phyloP scores from a whole-genome alignment of 257 asterid species.

The Anisodus tanguticus region DNA sequence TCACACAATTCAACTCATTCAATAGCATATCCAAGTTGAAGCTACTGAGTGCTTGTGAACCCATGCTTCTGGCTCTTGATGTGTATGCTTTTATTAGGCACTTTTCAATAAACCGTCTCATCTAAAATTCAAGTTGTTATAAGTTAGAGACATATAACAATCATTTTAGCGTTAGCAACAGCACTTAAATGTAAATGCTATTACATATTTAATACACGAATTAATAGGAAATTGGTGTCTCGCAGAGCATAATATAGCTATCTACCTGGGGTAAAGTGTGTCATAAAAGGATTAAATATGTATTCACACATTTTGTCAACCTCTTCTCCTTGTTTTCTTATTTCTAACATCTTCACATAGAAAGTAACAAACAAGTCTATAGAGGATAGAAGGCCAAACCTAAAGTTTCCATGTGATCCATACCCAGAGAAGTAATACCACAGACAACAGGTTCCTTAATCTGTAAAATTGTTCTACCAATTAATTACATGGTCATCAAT shows the following conservation, averaged over 20 bases:
- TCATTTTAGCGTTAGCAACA: constrained; percentile 12
- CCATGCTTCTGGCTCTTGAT: neutral
- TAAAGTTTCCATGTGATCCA: constrained; percentile 93
- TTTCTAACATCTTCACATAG: neutral
- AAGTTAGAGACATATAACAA: neutral
- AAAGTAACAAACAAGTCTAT: constrained; percentile 9
- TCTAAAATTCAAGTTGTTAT: constrained; percentile 3
- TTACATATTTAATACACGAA: neutral
- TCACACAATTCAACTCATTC: neutral
- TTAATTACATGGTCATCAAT: neutral
- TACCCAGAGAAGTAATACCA: constrained; percentile 88
- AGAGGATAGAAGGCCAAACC: constrained; percentile 52
- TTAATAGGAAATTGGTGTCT: neutral
- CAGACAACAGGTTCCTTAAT: constrained; percentile 84
- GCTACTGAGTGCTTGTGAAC: neutral
- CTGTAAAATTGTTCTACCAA: constrained; percentile 47
- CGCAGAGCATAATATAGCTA: neutral
- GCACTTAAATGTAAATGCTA: neutral
- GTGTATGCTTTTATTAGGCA: constrained; percentile 11
- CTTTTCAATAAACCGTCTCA: neutral
- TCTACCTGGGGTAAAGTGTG: constrained; percentile 7
- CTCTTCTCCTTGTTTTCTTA: constrained; percentile 18
- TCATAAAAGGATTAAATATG: neutral
- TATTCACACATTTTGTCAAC: neutral
- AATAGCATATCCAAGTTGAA: constrained; percentile 4